These are phyloP conservation scores for Ascomycota sp. DNA, from an alignment of 2,329 filamentous ascomycete genomes.

Conservation along the genomic window DNA sequence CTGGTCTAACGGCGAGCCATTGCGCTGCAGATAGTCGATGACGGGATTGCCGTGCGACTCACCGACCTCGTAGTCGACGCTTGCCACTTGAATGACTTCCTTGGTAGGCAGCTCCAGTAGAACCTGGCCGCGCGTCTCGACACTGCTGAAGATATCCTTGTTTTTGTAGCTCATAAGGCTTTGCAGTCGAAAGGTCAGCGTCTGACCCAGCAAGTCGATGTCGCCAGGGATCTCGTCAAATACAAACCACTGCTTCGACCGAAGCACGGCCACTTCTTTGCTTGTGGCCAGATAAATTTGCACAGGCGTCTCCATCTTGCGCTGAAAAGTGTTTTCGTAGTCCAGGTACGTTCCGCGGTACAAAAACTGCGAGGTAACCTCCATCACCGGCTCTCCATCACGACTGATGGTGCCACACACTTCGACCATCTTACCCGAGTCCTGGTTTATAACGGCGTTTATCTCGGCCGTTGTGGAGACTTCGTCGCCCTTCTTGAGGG, in stretches of 20 bases:
- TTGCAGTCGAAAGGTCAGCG: slow-evolving; percentile 85
- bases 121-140: slow-evolving; percentile 83
- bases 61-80: slow-evolving; percentile 84
- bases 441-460: slow-evolving; percentile 95
- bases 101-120: slow-evolving; percentile 88
- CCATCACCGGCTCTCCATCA: slow-evolving; percentile 74
- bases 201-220: slow-evolving; percentile 78
- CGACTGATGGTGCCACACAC: slow-evolving; percentile 93
- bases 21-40: slow-evolving; percentile 81
- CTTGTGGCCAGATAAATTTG: slow-evolving; percentile 71
- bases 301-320: slow-evolving; percentile 88
- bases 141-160: slow-evolving; percentile 72
- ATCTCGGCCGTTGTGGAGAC: slow-evolving; percentile 86
- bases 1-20: slow-evolving; percentile 85
- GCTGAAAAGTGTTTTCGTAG: slow-evolving; percentile 96
- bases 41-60: slow-evolving; percentile 90
- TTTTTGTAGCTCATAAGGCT: slow-evolving; percentile 89
- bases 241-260: slow-evolving; percentile 95
- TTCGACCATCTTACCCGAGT: slow-evolving; percentile 98
- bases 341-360: slow-evolving; percentile 88
- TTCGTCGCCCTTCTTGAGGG: slow-evolving; percentile 85
- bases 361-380: slow-evolving; percentile 94
- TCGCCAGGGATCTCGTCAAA: slow-evolving; percentile 50
- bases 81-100: slow-evolving; percentile 93
- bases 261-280: slow-evolving; percentile 83